Evolutionary conservation across 2,329 filamentous ascomycete genomes (phyloP).

Genomic region (Pyricularia sp.): DNA sequence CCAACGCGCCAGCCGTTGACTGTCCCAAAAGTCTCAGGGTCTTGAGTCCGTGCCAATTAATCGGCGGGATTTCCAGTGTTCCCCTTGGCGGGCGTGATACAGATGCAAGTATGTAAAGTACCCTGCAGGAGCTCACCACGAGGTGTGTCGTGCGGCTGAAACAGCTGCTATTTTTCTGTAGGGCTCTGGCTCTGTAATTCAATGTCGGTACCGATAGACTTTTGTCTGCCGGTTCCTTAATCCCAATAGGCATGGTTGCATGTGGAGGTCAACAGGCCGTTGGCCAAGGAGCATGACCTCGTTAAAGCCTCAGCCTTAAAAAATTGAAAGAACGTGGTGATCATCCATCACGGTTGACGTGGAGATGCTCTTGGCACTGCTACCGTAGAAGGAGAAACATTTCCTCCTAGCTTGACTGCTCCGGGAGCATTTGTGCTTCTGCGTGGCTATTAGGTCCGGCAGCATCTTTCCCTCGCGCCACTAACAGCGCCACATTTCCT

Average conservation of each 20-base stretch:
- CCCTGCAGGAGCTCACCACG: not conserved
- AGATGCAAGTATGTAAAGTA: not conserved
- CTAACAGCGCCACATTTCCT: not conserved
- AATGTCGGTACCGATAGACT: not conserved
- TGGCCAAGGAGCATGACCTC: not conserved
- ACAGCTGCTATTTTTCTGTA: not conserved
- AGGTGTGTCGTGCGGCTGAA: not conserved
- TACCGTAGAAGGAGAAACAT: not conserved
- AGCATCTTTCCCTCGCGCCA: not conserved
- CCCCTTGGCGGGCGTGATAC: not conserved
- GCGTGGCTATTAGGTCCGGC: not conserved
- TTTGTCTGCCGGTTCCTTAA: not conserved
- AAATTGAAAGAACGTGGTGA: not conserved
- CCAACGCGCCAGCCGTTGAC: not conserved
- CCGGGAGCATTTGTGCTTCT: not conserved
- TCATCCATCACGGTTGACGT: not conserved
- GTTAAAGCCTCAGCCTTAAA: not conserved
- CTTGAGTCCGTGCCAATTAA: not conserved
- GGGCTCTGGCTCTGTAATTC: not conserved
- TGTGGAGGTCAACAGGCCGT: not conserved
- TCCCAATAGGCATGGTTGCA: not conserved
- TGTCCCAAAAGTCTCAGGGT: not conserved
- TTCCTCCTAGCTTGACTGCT: not conserved
- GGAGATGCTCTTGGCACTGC: not conserved
- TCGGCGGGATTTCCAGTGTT: not conserved